Percentiles rank a stretch among this genome's conserved stretches.
These are phyloP conservation scores for Microcos paniculata DNA, from an alignment of 345 rosid genomes.

Conservation along the genomic window DNA sequence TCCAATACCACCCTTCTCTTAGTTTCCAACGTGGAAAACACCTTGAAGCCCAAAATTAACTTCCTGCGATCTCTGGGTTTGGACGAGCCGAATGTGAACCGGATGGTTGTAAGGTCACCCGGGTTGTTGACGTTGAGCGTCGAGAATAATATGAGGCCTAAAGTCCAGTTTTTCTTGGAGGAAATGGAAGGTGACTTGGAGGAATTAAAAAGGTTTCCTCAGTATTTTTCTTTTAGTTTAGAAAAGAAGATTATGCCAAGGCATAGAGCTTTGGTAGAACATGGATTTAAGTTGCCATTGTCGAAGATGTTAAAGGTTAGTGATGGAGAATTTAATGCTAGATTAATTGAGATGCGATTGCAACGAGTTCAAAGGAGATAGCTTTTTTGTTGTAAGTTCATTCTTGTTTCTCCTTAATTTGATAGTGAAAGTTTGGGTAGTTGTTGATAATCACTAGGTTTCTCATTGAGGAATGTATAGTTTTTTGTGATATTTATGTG, in stretches of 20 bases:
- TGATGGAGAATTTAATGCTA: slow-evolving; percentile 65
- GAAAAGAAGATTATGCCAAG: slow-evolving; percentile 86
- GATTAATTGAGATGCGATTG: slow-evolving; percentile 61
- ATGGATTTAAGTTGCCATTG: slow-evolving; percentile 56
- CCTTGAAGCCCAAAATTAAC: slow-evolving; percentile 57
- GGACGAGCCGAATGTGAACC: slow-evolving; percentile 47
- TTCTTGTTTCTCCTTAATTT: background rate
- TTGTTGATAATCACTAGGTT: background rate
- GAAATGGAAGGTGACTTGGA: slow-evolving; percentile 64
- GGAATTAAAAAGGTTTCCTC: slow-evolving; percentile 79
- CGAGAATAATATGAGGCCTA: slow-evolving; percentile 66
- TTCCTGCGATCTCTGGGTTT: slow-evolving; percentile 54
- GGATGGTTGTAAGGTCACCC: slow-evolving; percentile 77
- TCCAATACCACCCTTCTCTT: slow-evolving; percentile 58
- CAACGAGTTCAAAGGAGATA: slow-evolving; percentile 29
- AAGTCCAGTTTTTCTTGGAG: slow-evolving; percentile 52
- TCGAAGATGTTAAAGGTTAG: slow-evolving; percentile 75
- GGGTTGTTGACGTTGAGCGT: slow-evolving; percentile 69
- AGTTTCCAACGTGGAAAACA: slow-evolving; percentile 59
- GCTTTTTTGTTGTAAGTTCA: slow-evolving; percentile 12
- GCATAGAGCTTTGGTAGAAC: slow-evolving; percentile 56
- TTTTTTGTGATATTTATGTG: background rate
- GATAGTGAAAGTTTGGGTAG: slow-evolving; percentile 15
- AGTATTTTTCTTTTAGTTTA: slow-evolving; percentile 83
- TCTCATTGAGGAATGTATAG: background rate